These are phyloP conservation scores for Macrocybe gigantea DNA, from an alignment of 768 basidiomycete species.

Conservation along the genomic window DNA sequence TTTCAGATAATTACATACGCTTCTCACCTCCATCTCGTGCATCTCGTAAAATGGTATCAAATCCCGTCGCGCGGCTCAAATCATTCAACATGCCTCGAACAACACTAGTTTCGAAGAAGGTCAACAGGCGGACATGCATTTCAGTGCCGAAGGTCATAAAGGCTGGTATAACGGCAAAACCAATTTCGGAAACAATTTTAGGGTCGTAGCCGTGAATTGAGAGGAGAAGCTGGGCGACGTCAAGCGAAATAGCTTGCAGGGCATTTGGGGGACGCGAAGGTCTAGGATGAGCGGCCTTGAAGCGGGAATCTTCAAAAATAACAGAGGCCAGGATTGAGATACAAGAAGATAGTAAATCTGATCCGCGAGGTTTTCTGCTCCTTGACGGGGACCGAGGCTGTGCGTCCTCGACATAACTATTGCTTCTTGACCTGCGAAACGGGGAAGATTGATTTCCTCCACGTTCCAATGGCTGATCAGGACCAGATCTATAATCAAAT, in stretches of 20 bases:
- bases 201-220: constrained; percentile 47
- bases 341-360: constrained; percentile 56
- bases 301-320: constrained; percentile 68
- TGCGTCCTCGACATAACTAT: constrained; percentile 33
- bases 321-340: constrained; percentile 58
- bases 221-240: constrained; percentile 65
- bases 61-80: constrained; percentile 31
- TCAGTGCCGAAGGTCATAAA: constrained; percentile 60
- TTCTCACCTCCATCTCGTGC: constrained; percentile 2
- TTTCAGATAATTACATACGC: not conserved
- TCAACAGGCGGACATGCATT: constrained; percentile 59
- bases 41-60: constrained; percentile 5
- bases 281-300: constrained; percentile 49
- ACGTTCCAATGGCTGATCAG: constrained; percentile 13
- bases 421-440: constrained; percentile 40
- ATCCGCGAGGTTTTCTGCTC: constrained; percentile 24
- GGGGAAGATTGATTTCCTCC: constrained; percentile 29
- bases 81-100: constrained; percentile 48
- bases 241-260: constrained; percentile 66
- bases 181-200: constrained; percentile 50
- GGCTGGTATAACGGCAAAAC: constrained; percentile 67
- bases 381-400: constrained; percentile 53
- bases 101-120: constrained; percentile 62
- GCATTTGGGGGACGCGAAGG: constrained; percentile 69
- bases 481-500: constrained; percentile 9